Evolutionary conservation across 1,284 basidiomycete species (phyloP).

Genomic region (Moniliella sp.): DNA sequence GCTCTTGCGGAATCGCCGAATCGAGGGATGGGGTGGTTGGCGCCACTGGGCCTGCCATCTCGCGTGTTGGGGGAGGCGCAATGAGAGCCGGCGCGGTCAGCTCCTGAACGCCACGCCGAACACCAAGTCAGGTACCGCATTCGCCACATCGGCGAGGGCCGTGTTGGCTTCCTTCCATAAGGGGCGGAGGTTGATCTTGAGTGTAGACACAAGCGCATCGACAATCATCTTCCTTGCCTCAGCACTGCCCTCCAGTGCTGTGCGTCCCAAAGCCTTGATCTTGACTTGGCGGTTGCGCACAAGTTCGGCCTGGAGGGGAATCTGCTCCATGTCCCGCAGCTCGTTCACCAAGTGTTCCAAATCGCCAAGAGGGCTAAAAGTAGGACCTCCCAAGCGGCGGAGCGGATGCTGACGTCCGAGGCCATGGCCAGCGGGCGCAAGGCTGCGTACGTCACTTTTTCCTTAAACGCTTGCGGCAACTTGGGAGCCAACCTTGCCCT

Average conservation of each 20-base stretch:
- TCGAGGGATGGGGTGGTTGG: too few species aligned
- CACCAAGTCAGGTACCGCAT: constrained; percentile 5
- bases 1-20: too few species aligned
- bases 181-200: constrained; percentile 29
- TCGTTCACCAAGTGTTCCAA: too few species aligned
- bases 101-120: too few species aligned
- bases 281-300: constrained; percentile 26
- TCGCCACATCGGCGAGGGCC: constrained; percentile 15
- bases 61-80: too few species aligned
- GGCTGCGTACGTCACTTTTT: constrained; percentile 6
- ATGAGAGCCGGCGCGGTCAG: too few species aligned
- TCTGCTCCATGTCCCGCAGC: constrained; percentile 18
- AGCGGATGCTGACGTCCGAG: constrained; percentile 12
- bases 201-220: constrained; percentile 16
- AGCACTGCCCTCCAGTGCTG: not conserved
- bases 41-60: too few species aligned
- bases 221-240: too few species aligned
- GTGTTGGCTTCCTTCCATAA: constrained; percentile 22
- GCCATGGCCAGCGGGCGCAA: constrained; percentile 8
- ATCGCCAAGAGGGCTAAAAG: too few species aligned
- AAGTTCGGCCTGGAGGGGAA: constrained; percentile 11
- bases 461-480: too few species aligned
- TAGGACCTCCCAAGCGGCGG: too few species aligned
- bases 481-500: too few species aligned
- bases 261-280: constrained; percentile 16